phyloP scores from a whole-genome alignment of 202 grass and related monocot species.

The Carex sylvatica region DNA sequence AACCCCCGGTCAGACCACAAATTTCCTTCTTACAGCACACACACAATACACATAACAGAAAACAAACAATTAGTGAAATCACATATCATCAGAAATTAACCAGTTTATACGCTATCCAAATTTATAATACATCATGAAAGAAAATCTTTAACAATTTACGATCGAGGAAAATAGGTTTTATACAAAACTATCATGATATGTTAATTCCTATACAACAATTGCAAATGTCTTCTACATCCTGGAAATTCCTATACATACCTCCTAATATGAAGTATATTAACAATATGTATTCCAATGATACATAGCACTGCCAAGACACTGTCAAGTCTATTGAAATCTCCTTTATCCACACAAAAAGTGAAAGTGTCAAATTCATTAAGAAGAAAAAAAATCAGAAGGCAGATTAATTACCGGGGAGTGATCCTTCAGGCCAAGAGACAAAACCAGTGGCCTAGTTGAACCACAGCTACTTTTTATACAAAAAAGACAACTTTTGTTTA shows the following conservation, averaged over 20 bases:
- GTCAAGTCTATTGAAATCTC: not conserved
- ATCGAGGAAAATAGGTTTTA: not conserved
- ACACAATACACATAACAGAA: constrained; percentile 33
- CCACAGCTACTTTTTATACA: constrained; percentile 48
- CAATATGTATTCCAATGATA: not conserved
- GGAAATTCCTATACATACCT: not conserved
- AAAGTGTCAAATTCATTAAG: not conserved
- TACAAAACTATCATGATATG: not conserved
- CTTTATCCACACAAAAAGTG: not conserved
- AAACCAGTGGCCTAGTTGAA: constrained; percentile 52
- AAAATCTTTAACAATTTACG: not conserved
- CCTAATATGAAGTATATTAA: not conserved
- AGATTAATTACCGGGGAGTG: constrained; percentile 66
- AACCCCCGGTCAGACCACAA: constrained; percentile 54
- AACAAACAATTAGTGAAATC: too few relatives aligned
- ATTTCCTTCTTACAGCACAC: constrained; percentile 62
- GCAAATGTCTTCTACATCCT: not conserved
- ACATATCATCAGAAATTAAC: constrained; percentile 13
- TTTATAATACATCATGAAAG: not conserved
- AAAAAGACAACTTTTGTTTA: constrained; percentile 7
- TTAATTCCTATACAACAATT: not conserved
- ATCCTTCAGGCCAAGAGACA: constrained; percentile 92
- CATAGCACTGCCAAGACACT: not conserved
- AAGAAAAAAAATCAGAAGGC: not conserved
- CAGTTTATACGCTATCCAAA: not conserved